phyloP scores from a whole-genome alignment of 177 flowering plant species.

The Vitis hybrid region DNA sequence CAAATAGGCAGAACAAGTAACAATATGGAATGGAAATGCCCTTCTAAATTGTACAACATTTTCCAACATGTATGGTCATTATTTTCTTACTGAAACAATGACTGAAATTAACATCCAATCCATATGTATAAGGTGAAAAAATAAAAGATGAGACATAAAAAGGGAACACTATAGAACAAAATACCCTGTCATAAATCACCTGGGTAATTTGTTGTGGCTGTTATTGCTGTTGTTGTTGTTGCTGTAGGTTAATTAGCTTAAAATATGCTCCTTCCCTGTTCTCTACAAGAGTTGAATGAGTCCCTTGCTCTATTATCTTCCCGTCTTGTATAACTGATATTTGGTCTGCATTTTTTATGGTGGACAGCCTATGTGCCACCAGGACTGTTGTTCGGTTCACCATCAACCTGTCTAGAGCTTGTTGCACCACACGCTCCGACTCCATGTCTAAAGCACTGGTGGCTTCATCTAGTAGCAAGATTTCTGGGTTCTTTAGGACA shows the following conservation, averaged over 20 bases:
- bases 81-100: constrained; percentile 1
- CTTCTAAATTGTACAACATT: neutral
- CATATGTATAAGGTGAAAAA: constrained; percentile 1
- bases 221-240: constrained; percentile 40
- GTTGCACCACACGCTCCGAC: constrained; percentile 81
- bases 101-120: neutral
- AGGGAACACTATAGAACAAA: neutral
- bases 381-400: constrained; percentile 73
- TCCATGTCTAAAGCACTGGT: constrained; percentile 94
- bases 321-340: constrained; percentile 82
- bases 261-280: constrained; percentile 64
- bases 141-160: neutral
- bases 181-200: neutral
- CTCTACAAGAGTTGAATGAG: constrained; percentile 59
- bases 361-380: constrained; percentile 91
- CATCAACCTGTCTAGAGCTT: constrained; percentile 80
- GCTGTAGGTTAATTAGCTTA: constrained; percentile 73
- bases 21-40: neutral
- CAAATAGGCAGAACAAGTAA: neutral
- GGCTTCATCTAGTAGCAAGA: constrained; percentile 84
- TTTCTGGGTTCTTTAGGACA: constrained; percentile 80
- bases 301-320: constrained; percentile 83
- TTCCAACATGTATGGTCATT: constrained; percentile 2
- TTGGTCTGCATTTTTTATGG: constrained; percentile 74
- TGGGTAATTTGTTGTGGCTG: constrained; percentile 13